phyloP scores from a whole-genome alignment of 139 green algal genomes.

The Trebouxia sp. region DNA sequence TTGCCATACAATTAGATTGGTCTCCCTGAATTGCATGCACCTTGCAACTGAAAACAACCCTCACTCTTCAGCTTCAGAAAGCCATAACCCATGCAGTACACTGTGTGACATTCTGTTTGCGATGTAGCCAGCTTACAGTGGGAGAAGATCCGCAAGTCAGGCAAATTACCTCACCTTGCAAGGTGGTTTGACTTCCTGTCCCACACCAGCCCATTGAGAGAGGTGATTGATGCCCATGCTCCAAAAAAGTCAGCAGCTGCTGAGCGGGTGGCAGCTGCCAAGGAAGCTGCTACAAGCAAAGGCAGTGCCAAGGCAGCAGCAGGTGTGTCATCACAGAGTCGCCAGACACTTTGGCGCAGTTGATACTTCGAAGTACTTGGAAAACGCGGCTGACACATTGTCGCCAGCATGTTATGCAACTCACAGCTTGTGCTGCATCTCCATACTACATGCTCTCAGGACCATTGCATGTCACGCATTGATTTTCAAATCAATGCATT shows the following conservation, averaged over 20 bases:
- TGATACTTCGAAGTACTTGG: too few species aligned
- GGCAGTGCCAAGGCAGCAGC: neutral
- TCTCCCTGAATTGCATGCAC: too few species aligned
- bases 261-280: conserved; percentile 35
- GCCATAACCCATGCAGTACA: neutral
- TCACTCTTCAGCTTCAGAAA: too few species aligned
- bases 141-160: conserved; percentile 62
- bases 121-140: conserved; percentile 60
- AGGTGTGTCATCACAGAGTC: neutral
- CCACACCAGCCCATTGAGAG: conserved; percentile 47
- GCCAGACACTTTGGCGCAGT: too few species aligned
- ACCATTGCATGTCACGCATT: too few species aligned
- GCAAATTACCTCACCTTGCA: conserved; percentile 67
- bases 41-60: too few species aligned
- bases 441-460: too few species aligned
- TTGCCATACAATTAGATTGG: too few species aligned
- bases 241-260: conserved; percentile 41
- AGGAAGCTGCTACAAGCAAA: conserved; percentile 19
- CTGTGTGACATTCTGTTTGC: neutral
- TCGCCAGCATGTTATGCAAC: too few species aligned
- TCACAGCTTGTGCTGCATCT: too few species aligned
- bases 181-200: conserved; percentile 79
- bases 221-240: conserved; percentile 44
- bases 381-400: too few species aligned
- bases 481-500: too few species aligned